Evolutionary conservation across 2,329 filamentous ascomycete species (phyloP), one percentile per base, ranked within the genome.

Genomic region (Diaporthe citrichinensis): DNA sequence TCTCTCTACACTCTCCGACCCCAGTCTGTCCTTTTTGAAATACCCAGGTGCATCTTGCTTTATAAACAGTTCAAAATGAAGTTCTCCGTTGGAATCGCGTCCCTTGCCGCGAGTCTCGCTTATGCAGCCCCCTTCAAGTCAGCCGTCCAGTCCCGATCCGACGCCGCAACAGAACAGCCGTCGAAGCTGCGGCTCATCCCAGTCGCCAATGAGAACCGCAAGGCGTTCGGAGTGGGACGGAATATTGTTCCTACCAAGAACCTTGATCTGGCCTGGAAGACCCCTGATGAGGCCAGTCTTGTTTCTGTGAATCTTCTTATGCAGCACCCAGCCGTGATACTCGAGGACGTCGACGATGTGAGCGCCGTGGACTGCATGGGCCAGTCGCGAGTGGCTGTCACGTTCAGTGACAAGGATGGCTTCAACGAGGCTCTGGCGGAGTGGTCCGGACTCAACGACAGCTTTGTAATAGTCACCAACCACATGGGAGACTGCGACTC

Each of bases 301-400:
- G 85, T 87, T 23, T 86, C 88, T 76, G 89, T 90, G 36, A 91
- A 91, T 75, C 72, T 89, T 87, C 65, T 87, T 85, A 71, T 87
- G 87, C 78, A 78, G 67, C 78, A 78, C 51, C 75, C 78, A 4
- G 76, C 78, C 9, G 78, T 80, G n/a, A 62, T 77, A 17, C 79
- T 79, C 39, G 79, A 80, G 75, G 79, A 80, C 57, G 65, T 80
- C 49, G 90, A 90, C 34, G 90, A 86, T 5, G 76, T 90, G 12
- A 85, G 86, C 15, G 91, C 89, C 1, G 83, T 92, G 73, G 80
- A 86, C 62, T 92, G 90, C 78, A 91, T 91, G 81, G 88, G 75
- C 15, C 73, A 87, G 31, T 82, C 87, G 20, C 87, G 89, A 31
- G 90, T 80, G 59, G 74, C 79, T 41, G 62, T 80, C 55, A 77